phyloP scores from a whole-genome alignment of 2,329 filamentous ascomycete species.

The Phaeoacremonium minimum region DNA sequence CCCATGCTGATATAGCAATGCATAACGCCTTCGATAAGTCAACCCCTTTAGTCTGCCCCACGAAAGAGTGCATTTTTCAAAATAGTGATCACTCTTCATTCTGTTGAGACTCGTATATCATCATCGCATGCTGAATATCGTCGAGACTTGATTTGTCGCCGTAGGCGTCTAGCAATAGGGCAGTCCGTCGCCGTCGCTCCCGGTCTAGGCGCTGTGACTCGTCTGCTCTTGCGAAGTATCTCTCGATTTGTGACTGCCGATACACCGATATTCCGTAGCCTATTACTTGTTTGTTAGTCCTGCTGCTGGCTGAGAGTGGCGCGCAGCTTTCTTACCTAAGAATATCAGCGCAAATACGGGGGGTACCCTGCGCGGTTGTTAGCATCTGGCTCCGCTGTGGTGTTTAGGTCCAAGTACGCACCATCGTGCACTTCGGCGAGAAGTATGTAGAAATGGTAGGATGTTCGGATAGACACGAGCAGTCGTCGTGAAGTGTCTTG shows the following conservation, averaged over 20 bases:
- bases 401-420: not conserved
- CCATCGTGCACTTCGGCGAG: not conserved
- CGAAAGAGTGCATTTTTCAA: no score
- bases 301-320: slow-evolving; percentile 5
- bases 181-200: slow-evolving; percentile 29
- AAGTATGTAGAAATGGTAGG: not conserved
- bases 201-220: slow-evolving; percentile 4
- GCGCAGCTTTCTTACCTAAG: slow-evolving; percentile 8
- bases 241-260: slow-evolving; percentile 6
- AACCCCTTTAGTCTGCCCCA: no score
- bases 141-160: slow-evolving; percentile 43
- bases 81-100: slow-evolving; percentile 3
- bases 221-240: slow-evolving; percentile 2
- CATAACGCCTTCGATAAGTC: no score
- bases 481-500: not conserved
- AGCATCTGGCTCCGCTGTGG: not conserved
- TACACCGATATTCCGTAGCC: slow-evolving; percentile 10
- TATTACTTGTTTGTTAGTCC: slow-evolving; percentile 6
- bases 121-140: slow-evolving; percentile 42
- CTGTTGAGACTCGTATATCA: slow-evolving; percentile 34
- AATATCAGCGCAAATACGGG: slow-evolving; percentile 8
- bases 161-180: slow-evolving; percentile 43
- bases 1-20: no score
- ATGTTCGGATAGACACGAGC: not conserved
- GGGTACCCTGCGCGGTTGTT: slow-evolving; percentile 4